Evolutionary conservation across 164 flowering plant species (phyloP), one percentile per base, ranked within the genome.

Genomic region (Nymphaea colorata): DNA sequence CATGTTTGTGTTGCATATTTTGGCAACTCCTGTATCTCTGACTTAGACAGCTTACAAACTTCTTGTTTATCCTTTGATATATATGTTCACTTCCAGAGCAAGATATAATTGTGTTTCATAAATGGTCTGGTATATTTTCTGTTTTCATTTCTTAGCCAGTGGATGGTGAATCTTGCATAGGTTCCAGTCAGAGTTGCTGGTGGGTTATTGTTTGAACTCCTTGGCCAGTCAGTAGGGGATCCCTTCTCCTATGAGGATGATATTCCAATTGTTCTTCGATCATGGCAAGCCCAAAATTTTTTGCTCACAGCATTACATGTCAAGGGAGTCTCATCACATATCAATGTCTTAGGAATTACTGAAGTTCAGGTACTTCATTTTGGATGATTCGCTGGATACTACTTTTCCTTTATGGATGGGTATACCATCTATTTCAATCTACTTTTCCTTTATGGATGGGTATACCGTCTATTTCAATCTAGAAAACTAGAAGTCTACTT

Each of bases 181-280:
- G 97, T 94, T 36, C 97, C 96, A 15, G 98, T 91, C 42, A 85
- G 98, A 70, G 97, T 86, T 74, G 90, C 93, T 64, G 97, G 93
- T 64, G 97, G 97, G 44, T 72, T 91, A 63, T 68, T 94, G 47
- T 94, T 91, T 82, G 98, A 94, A 83, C 96, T 91, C 43, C 69
- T 90, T 75, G 97, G 98, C 45, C 97, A 88, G 66, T 91, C 98
- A 44, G 93, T 78, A 63, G 98, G 96, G 64, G 97, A 94, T 83
- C 97, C 97, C 36, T 80, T 68, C 70, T 72, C 77, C 44, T 77
- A 86, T 53, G 98, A 91, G 70, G 96, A 88, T 82, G 96, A 94
- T 70, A 81, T 82, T 42, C 97, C 97, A 5, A 74, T 91, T 69
- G 96, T 94, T 15, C 82, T 94, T 66, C 83, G 97, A 63, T 91